Percentiles rank a stretch among this genome's conserved stretches.
phyloP scores from a whole-genome alignment of 2,329 filamentous ascomycete genomes.

The Venturia nashicola region DNA sequence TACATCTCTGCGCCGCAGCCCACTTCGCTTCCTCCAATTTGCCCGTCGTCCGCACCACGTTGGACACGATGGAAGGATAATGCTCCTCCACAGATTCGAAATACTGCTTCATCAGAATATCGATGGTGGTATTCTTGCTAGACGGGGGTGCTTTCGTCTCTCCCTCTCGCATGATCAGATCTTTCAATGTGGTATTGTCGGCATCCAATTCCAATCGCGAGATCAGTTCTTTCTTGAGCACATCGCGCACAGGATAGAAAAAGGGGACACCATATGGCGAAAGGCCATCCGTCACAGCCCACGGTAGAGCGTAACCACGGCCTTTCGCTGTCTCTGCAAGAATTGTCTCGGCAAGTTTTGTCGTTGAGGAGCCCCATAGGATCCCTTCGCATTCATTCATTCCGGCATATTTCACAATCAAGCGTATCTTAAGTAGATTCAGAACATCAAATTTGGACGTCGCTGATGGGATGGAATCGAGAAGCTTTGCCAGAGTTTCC shows the following conservation, averaged over 20 bases:
- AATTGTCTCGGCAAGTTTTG: slow-evolving; percentile 72
- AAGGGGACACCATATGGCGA: slow-evolving; percentile 47
- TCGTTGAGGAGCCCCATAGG: slow-evolving; percentile 77
- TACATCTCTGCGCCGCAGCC: background rate
- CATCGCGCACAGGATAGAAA: slow-evolving; percentile 73
- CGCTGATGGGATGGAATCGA: slow-evolving; percentile 54
- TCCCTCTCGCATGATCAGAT: slow-evolving; percentile 15
- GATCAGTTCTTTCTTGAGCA: slow-evolving; percentile 69
- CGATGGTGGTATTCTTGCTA: slow-evolving; percentile 67
- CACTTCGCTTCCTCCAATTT: slow-evolving; percentile 1
- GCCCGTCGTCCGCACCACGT: slow-evolving; percentile 77
- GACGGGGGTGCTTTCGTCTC: background rate
- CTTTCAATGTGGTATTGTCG: slow-evolving; percentile 13
- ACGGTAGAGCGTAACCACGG: slow-evolving; percentile 70
- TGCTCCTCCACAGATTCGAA: slow-evolving; percentile 75
- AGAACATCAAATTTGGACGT: slow-evolving; percentile 67
- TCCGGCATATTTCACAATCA: slow-evolving; percentile 56
- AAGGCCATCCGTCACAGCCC: slow-evolving; percentile 66
- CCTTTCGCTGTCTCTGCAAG: slow-evolving; percentile 86
- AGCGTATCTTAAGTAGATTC: slow-evolving; percentile 55
- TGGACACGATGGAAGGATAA: slow-evolving; percentile 85
- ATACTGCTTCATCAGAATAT: slow-evolving; percentile 80
- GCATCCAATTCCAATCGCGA: slow-evolving; percentile 44
- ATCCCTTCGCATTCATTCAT: slow-evolving; percentile 53
- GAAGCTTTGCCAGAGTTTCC: slow-evolving; percentile 35